These are phyloP conservation scores for Colletotrichum scovillei DNA, from an alignment of 2,329 filamentous ascomycete species.

Conservation along the genomic window DNA sequence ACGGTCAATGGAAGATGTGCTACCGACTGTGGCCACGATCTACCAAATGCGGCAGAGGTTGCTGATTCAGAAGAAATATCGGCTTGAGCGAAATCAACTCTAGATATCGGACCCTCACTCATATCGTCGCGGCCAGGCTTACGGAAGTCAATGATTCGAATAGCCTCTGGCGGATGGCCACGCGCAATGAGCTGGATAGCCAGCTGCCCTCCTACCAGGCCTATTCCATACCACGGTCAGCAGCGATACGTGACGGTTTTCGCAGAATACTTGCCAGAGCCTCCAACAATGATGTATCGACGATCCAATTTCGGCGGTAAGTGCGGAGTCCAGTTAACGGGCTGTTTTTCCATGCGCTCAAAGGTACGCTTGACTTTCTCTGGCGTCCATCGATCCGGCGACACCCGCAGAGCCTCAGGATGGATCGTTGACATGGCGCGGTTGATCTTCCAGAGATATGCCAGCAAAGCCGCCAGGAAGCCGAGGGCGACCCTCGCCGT, in stretches of 20 bases:
- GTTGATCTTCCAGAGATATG: conserved; percentile 52
- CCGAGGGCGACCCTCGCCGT: conserved; percentile 14
- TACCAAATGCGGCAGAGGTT: conserved; percentile 57
- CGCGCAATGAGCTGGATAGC: conserved; percentile 64
- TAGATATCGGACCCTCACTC: conserved; percentile 44
- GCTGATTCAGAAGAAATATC: conserved; percentile 61
- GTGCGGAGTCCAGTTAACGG: conserved; percentile 50
- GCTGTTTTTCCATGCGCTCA: conserved; percentile 46
- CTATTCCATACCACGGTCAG: conserved; percentile 42
- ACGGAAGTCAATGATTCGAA: conserved; percentile 65
- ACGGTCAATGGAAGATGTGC: conserved; percentile 62
- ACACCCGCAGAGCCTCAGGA: conserved; percentile 45
- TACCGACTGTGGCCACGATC: conserved; percentile 56
- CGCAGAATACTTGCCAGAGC: conserved; percentile 51
- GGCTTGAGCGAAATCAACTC: conserved; percentile 57
- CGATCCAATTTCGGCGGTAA: conserved; percentile 53
- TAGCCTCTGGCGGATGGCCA: conserved; percentile 60
- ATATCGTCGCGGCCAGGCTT: conserved; percentile 56
- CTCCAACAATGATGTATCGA: conserved; percentile 58
- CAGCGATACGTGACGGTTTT: not conserved
- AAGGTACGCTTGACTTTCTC: conserved; percentile 49
- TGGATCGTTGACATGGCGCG: conserved; percentile 49
- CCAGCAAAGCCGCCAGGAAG: conserved; percentile 28
- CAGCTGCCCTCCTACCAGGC: conserved; percentile 66
- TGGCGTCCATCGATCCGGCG: conserved; percentile 49